Evolutionary conservation across 495 filamentous ascomycete species (phyloP).

Genomic region (Baudoinia panamericana): DNA sequence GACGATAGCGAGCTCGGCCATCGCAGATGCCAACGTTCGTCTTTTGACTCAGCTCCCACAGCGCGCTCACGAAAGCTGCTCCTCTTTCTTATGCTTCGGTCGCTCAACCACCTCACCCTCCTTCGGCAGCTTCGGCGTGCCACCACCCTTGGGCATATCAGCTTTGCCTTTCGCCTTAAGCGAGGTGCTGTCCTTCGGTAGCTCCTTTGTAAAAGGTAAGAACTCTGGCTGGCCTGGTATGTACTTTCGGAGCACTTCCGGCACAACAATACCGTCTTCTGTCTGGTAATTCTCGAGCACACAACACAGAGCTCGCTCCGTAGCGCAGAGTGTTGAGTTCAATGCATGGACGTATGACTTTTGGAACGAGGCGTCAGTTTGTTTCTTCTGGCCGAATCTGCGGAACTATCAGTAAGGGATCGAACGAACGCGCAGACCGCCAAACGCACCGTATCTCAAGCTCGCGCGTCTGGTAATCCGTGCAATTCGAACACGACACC

Average conservation of each 20-base stretch:
- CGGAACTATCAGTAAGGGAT: neutral
- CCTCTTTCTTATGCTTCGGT: conserved; percentile 18
- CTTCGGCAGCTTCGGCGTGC: conserved; percentile 11
- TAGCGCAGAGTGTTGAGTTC: conserved; percentile 85
- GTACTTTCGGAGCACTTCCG: conserved; percentile 79
- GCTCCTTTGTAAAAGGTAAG: conserved; percentile 72
- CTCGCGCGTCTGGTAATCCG: conserved; percentile 39
- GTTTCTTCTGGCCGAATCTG: conserved; percentile 62
- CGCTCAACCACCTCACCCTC: conserved; percentile 20
- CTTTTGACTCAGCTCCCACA: no score
- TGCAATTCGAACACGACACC: conserved; percentile 53
- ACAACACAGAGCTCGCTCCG: conserved; percentile 87
- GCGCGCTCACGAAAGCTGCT: conserved; percentile 11
- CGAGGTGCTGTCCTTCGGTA: conserved; percentile 61
- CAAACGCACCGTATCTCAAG: conserved; percentile 50
- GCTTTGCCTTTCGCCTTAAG: conserved; percentile 20
- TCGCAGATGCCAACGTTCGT: no score
- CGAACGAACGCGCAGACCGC: neutral
- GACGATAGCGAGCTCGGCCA: no score
- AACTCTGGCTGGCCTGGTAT: conserved; percentile 81
- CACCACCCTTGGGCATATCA: conserved; percentile 7
- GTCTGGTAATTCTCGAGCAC: conserved; percentile 94
- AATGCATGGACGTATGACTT: conserved; percentile 91
- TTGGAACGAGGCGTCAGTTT: conserved; percentile 48
- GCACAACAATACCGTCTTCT: conserved; percentile 73